Percentiles rank a stretch among this genome's conserved stretches.
phyloP scores from a whole-genome alignment of 192 early-diverging fungal genomes.

The Diversispora epigaea region DNA sequence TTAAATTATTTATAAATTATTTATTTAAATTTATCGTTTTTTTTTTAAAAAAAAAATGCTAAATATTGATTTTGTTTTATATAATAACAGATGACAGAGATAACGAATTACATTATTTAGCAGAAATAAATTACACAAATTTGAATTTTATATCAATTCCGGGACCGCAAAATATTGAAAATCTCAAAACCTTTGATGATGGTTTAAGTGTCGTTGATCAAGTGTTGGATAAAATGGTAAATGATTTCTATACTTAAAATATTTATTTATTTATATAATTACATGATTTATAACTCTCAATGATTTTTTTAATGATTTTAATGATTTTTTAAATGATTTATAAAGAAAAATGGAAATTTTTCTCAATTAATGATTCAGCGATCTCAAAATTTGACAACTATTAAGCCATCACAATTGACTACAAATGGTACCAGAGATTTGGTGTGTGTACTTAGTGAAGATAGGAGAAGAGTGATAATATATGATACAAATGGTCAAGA shows the following conservation, averaged over 20 bases:
- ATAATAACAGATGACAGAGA: neutral
- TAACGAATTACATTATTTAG: conserved; percentile 12
- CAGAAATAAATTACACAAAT: conserved; percentile 17
- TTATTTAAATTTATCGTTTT: neutral
- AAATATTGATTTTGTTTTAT: neutral
- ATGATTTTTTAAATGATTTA: neutral
- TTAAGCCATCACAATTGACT: conserved; percentile 13
- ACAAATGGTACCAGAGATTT: conserved; percentile 12
- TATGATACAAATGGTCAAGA: conserved; percentile 29
- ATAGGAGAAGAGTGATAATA: conserved; percentile 21
- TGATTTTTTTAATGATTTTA: neutral
- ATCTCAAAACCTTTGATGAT: neutral
- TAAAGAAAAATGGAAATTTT: conserved; percentile 1
- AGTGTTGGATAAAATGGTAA: neutral
- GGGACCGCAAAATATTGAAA: neutral
- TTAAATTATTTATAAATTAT: no score
- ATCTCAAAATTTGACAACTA: conserved; percentile 3
- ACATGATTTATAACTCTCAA: no score
- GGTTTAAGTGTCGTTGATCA: neutral
- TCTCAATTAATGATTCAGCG: neutral
- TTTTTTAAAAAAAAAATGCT: neutral
- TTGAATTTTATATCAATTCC: neutral
- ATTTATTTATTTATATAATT: no score
- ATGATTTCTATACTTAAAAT: neutral
- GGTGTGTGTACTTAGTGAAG: conserved; percentile 16